phyloP scores from a whole-genome alignment of 352 stramenopile species.

The Plasmopara muralis region DNA sequence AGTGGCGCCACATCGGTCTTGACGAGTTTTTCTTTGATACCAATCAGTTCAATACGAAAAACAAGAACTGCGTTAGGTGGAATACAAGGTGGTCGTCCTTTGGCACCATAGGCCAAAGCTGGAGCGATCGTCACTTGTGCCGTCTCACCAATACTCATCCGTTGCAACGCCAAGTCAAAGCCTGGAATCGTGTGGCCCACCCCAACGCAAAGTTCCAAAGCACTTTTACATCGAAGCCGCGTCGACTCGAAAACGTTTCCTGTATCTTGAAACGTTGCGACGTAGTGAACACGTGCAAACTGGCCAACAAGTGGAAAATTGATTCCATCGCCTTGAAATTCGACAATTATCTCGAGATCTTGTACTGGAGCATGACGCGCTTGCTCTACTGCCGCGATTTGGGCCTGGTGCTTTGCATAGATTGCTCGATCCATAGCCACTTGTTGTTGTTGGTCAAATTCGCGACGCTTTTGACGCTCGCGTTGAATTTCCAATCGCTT shows the following conservation, averaged over 20 bases:
- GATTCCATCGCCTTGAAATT: constrained; percentile 48
- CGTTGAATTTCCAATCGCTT: constrained; percentile 54
- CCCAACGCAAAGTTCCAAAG: constrained; percentile 70
- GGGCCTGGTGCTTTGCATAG: constrained; percentile 37
- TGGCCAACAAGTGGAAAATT: constrained; percentile 56
- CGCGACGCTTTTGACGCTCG: constrained; percentile 35
- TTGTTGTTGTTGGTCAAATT: constrained; percentile 43
- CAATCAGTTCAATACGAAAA: constrained; percentile 78
- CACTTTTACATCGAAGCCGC: constrained; percentile 34
- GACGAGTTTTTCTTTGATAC: constrained; percentile 67
- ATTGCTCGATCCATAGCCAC: constrained; percentile 33
- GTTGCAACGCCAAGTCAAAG: constrained; percentile 61
- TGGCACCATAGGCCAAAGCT: constrained; percentile 66
- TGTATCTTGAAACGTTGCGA: constrained; percentile 41
- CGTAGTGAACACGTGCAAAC: constrained; percentile 70
- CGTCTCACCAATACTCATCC: constrained; percentile 75
- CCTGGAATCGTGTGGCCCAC: constrained; percentile 59
- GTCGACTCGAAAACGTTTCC: constrained; percentile 64
- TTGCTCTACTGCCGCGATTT: constrained; percentile 37
- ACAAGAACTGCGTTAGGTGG: constrained; percentile 61
- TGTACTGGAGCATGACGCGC: constrained; percentile 34
- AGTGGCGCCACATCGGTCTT: constrained; percentile 11
- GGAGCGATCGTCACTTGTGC: constrained; percentile 52
- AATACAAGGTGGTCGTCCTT: constrained; percentile 57
- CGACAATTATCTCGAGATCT: constrained; percentile 40